Evolutionary conservation across 2,329 filamentous ascomycete species (phyloP).

Genomic region (Lachnellula hyalina): DNA sequence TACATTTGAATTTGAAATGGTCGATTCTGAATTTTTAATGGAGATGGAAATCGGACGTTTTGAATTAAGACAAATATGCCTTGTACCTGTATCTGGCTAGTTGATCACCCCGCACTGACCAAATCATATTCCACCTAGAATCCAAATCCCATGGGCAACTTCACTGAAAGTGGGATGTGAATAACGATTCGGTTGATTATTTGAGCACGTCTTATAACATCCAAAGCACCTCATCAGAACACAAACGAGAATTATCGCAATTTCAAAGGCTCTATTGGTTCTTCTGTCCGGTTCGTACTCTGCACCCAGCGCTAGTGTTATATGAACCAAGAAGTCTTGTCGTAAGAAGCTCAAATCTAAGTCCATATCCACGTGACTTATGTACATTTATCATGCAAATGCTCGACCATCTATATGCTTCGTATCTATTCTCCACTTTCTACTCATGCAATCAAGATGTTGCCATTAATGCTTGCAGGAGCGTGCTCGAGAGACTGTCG

Average conservation of each 20-base stretch:
- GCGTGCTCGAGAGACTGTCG: neutral
- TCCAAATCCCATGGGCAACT: neutral
- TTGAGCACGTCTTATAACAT: slow-evolving; percentile 3
- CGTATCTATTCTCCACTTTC: neutral
- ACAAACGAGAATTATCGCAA: neutral
- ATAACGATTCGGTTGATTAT: neutral
- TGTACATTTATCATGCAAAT: too few species aligned
- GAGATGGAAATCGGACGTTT: too few species aligned
- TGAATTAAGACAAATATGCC: too few species aligned
- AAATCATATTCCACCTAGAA: too few species aligned
- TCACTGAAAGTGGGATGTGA: neutral
- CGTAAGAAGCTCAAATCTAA: neutral
- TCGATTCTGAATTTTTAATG: too few species aligned
- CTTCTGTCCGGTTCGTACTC: neutral
- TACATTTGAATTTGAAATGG: too few species aligned
- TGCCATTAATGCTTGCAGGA: neutral
- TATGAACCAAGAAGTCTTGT: neutral
- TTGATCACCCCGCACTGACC: too few species aligned
- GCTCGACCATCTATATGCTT: neutral
- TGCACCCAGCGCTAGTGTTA: neutral
- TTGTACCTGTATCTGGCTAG: too few species aligned
- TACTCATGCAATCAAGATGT: neutral
- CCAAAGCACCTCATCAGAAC: slow-evolving; percentile 2
- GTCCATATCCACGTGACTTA: neutral
- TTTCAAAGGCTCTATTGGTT: neutral